Evolutionary conservation across 768 basidiomycete genomes (phyloP).

Genomic region (Cubamyces sp.): DNA sequence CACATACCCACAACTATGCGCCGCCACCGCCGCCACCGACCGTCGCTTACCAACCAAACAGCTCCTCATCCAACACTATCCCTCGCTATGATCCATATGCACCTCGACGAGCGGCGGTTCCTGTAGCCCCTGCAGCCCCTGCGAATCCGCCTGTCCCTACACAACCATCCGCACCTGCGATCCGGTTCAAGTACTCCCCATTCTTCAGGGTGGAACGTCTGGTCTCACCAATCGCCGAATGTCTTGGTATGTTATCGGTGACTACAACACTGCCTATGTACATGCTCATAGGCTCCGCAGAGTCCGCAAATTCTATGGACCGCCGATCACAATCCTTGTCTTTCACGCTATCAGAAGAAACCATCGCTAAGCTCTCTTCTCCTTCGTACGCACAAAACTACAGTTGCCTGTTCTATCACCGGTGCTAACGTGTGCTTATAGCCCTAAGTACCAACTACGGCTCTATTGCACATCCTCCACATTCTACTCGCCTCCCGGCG

Average conservation of each 20-base stretch:
- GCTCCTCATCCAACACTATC: constrained; percentile 16
- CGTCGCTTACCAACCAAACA: constrained; percentile 17
- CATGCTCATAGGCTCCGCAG: constrained; percentile 41
- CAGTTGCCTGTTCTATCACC: neutral
- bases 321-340: constrained; percentile 63
- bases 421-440: constrained; percentile 30
- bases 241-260: constrained; percentile 62
- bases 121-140: constrained; percentile 41
- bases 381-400: constrained; percentile 48
- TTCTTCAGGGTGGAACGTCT: constrained; percentile 72
- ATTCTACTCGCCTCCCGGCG: constrained; percentile 57
- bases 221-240: constrained; percentile 70
- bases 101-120: constrained; percentile 45
- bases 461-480: constrained; percentile 88
- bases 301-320: constrained; percentile 80
- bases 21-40: constrained; percentile 10
- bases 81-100: constrained; percentile 54
- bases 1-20: constrained; percentile 14
- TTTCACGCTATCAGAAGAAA: constrained; percentile 71
- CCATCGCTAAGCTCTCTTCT: constrained; percentile 60
- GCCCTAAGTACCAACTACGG: constrained; percentile 77
- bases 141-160: constrained; percentile 31
- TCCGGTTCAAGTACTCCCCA: constrained; percentile 81
- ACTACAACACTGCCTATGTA: constrained; percentile 1
- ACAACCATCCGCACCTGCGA: constrained; percentile 42